phyloP scores from a whole-genome alignment of 2,329 filamentous ascomycete genomes.

The Phaeosphaeriaceae sp. region DNA sequence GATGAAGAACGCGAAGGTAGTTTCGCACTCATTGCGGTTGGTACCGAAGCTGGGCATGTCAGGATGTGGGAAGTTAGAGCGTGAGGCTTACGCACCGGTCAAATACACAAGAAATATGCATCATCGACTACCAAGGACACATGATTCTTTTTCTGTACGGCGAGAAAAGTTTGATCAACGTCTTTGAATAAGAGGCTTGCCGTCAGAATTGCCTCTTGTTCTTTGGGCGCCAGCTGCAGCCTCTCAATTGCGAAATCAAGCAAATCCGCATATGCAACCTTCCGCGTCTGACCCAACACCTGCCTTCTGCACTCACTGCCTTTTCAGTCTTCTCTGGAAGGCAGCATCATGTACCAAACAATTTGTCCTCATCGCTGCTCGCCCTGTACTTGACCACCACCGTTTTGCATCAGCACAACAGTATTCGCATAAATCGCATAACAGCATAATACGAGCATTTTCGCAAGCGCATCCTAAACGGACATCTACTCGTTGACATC shows the following conservation, averaged over 20 bases:
- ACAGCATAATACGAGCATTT: constrained; percentile 30
- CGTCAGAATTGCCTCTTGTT: background rate
- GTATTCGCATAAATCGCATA: constrained; percentile 29
- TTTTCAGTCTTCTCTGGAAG: constrained; percentile 9
- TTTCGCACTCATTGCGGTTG: constrained; percentile 73
- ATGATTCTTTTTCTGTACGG: background rate
- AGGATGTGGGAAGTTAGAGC: constrained; percentile 76
- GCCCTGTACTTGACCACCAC: background rate
- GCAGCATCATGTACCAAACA: background rate
- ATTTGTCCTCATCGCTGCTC: background rate
- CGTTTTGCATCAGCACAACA: constrained; percentile 2
- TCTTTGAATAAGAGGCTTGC: background rate
- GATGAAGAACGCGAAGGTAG: constrained; percentile 68
- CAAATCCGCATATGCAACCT: background rate
- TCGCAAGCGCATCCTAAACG: constrained; percentile 31
- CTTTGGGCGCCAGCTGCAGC: background rate
- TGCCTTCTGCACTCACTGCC: background rate
- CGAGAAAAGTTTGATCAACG: background rate
- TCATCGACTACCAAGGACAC: background rate
- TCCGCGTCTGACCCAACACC: background rate
- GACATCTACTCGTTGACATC: constrained; percentile 22
- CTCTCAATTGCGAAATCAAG: background rate
- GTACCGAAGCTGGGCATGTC: constrained; percentile 87
- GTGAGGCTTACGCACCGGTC: constrained; percentile 10
- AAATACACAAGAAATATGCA: background rate